phyloP scores from a whole-genome alignment of 176 grass and related monocot species.

The Ananas comosus region DNA sequence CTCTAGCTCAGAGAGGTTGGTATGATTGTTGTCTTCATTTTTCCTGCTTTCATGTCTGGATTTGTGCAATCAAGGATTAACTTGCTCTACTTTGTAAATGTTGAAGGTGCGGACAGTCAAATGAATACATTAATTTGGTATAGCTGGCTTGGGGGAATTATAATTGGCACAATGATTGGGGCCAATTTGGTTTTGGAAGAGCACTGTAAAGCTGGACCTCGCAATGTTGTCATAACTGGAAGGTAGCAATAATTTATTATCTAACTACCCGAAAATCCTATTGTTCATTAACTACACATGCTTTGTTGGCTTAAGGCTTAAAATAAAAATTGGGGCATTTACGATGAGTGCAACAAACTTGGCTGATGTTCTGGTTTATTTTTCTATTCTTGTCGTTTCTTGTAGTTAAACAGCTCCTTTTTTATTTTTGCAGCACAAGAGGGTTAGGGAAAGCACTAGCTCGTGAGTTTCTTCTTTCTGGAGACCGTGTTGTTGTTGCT shows the following conservation, averaged over 20 bases:
- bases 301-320: too few relatives aligned
- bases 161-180: slow-evolving; percentile 91
- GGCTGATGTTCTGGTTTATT: too few relatives aligned
- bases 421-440: slow-evolving; percentile 62
- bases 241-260: slow-evolving; percentile 32
- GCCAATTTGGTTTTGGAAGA: slow-evolving; percentile 87
- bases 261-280: too few relatives aligned
- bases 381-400: background rate
- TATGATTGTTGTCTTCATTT: too few relatives aligned
- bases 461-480: slow-evolving; percentile 98
- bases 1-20: too few relatives aligned
- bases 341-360: too few relatives aligned
- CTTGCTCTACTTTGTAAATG: background rate
- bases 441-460: slow-evolving; percentile 97
- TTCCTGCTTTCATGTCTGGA: background rate
- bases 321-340: too few relatives aligned
- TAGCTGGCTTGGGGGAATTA: slow-evolving; percentile 97
- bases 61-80: background rate
- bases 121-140: slow-evolving; percentile 93
- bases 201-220: slow-evolving; percentile 88
- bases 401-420: slow-evolving; percentile 11
- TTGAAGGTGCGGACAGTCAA: slow-evolving; percentile 74
- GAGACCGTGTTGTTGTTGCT: slow-evolving; percentile 82
- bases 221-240: slow-evolving; percentile 96
- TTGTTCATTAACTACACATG: too few relatives aligned